Conservation (phyloP, 2,329 filamentous ascomycete genomes). For the Venturia effusa region DNA sequence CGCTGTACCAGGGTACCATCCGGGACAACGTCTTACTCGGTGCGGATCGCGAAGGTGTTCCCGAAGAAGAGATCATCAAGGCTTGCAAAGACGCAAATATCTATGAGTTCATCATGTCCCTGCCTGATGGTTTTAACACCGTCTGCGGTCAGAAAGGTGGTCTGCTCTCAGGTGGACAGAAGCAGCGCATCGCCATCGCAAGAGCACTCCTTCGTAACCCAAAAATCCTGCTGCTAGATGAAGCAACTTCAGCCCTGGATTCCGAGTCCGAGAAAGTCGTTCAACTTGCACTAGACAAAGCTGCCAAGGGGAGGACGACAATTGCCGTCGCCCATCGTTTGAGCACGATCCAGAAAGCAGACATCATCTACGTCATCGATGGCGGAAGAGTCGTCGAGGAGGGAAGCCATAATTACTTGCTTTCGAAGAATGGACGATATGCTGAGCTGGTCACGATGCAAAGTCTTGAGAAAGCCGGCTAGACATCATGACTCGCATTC, state of each 20-base stretch:
- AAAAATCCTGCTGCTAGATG: slow-evolving; percentile 66
- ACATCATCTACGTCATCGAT: slow-evolving; percentile 95
- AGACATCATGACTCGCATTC: background rate
- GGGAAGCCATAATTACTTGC: slow-evolving; percentile 58
- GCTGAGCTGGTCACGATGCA: slow-evolving; percentile 71
- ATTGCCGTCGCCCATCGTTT: slow-evolving; percentile 90
- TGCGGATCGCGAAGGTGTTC: slow-evolving; percentile 52
- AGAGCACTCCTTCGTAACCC: slow-evolving; percentile 84
- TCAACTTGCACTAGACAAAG: slow-evolving; percentile 69
- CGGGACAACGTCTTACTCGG: slow-evolving; percentile 79
- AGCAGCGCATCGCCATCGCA: slow-evolving; percentile 89
- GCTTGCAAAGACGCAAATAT: slow-evolving; percentile 88
- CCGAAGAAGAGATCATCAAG: slow-evolving; percentile 61
- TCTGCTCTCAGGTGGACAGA: slow-evolving; percentile 81
- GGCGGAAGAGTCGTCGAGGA: slow-evolving; percentile 75
- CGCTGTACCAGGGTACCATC: slow-evolving; percentile 86
- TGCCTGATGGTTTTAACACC: slow-evolving; percentile 78
- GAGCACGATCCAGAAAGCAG: slow-evolving; percentile 87
- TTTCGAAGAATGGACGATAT: slow-evolving; percentile 54
- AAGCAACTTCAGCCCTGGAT: slow-evolving; percentile 59
- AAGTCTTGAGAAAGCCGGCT: slow-evolving; percentile 50
- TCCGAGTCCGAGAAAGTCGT: slow-evolving; percentile 65
- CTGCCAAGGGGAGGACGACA: slow-evolving; percentile 77
- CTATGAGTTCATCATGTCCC: slow-evolving; percentile 78
- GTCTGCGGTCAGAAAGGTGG: slow-evolving; percentile 78